Base-by-base conservation (phyloP, 495 filamentous ascomycete genomes). In the Peziza echinospora region DNA sequence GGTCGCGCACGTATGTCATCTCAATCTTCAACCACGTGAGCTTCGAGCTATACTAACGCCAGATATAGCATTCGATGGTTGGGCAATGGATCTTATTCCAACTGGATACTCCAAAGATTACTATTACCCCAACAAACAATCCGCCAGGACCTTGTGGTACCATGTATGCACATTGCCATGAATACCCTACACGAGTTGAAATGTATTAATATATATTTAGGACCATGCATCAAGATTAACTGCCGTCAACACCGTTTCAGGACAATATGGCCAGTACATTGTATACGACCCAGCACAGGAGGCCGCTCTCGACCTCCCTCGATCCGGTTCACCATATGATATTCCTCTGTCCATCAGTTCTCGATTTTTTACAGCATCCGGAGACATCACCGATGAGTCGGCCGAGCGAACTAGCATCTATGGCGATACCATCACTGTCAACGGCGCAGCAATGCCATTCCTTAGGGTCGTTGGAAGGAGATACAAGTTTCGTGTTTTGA, bases 91-190 rank as follows among this genome's bases (percentile, higher is more conserved):
- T 48, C 53, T 62, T 3, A 72, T 66, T 3, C 24, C 53, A 0
- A 53, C 63, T 0, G 69, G 67, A 16, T 55, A 73, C 52, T 75
- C 67, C 59, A 74, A 76, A 52, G 72, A 76, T 51, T 76, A 76
- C 56, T 76, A 73, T 51, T 76, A 73, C 50, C 72, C 72, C 24
- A 75, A 74, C 59, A 58, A 52, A n/a, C 66, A 73, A 46, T 48
- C 53, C 24, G 69, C 62, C 1, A 64, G 72, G n/a, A 64, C 67
- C 2, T 55, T 72, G 9, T 76, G 72, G 72, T 76, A 76, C 47
- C 72, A 76, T 45, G 53, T 55, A 23, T 28, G 53, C n/a, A 67
- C 67, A 26, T 51, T 53, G 13, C 41, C 50, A 21, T n/a, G 11
- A 5, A 1, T 21, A 5, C 2, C 10, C 2, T 19, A 19, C 3